phyloP scores from a whole-genome alignment of 495 filamentous ascomycete genomes.

The Sabuloglossum arenarium region DNA sequence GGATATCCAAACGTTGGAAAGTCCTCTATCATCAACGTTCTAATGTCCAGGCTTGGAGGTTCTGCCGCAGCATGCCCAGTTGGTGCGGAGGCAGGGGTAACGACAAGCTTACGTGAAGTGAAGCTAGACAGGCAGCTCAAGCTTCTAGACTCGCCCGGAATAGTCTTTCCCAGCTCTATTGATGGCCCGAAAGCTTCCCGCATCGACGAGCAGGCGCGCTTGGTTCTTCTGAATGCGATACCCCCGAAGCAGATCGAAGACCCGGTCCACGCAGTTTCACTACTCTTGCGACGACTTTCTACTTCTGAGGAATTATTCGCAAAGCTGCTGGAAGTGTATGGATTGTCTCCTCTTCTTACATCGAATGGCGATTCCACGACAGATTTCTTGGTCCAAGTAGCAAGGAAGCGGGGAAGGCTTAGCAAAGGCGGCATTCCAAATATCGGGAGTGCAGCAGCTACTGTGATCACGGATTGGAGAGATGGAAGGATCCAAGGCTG shows the following conservation, averaged over 20 bases:
- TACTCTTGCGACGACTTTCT: conserved; percentile 61
- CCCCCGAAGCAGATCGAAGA: conserved; percentile 89
- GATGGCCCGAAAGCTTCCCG: conserved; percentile 32
- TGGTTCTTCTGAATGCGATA: conserved; percentile 75
- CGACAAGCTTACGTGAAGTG: conserved; percentile 67
- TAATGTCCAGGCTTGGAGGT: conserved; percentile 60
- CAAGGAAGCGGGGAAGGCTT: conserved; percentile 72
- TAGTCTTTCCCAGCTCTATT: conserved; percentile 59
- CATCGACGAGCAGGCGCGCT: conserved; percentile 59
- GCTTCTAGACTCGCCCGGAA: conserved; percentile 85
- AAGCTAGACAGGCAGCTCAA: conserved; percentile 93
- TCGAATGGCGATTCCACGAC: conserved; percentile 52
- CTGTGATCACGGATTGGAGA: conserved; percentile 86
- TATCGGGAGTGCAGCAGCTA: conserved; percentile 66
- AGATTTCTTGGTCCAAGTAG: conserved; percentile 90
- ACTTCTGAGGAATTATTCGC: conserved; percentile 44
- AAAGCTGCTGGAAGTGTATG: conserved; percentile 65
- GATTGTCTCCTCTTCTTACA: conserved; percentile 52
- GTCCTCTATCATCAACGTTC: conserved; percentile 88
- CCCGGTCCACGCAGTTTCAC: conserved; percentile 62
- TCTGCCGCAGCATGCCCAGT: conserved; percentile 54
- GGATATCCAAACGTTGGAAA: conserved; percentile 97
- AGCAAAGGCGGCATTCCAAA: conserved; percentile 87
- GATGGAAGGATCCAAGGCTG: conserved; percentile 91
- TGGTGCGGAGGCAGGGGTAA: conserved; percentile 85